phyloP scores from a whole-genome alignment of 2,329 filamentous ascomycete species.

The Colletotrichum eleusines region DNA sequence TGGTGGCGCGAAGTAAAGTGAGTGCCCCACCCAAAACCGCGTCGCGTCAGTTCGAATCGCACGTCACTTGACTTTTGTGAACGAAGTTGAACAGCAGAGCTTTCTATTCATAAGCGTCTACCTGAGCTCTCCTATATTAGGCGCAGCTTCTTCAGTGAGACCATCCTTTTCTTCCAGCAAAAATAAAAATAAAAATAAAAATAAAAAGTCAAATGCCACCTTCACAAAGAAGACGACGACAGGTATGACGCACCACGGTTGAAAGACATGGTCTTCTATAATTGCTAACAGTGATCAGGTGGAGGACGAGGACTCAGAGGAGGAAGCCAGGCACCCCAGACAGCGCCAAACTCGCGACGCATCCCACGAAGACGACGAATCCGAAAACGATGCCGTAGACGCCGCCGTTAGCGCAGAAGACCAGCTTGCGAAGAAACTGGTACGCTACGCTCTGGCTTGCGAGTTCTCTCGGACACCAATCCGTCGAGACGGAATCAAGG shows the following conservation, averaged over 20 bases:
- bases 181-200: neutral
- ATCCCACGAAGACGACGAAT: constrained; percentile 50
- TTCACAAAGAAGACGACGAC: constrained; percentile 49
- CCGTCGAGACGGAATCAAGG: constrained; percentile 70
- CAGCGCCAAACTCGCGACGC: constrained; percentile 49
- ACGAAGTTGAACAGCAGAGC: neutral
- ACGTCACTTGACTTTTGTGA: neutral
- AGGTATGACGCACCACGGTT: constrained; percentile 45
- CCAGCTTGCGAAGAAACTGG: constrained; percentile 73
- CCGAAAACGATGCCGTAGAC: constrained; percentile 54
- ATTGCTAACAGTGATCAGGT: constrained; percentile 42
- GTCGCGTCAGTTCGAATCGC: constrained; percentile 13
- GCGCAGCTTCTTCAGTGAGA: accelerated
- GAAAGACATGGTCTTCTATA: neutral
- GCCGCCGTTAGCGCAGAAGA: constrained; percentile 56
- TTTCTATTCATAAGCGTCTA: neutral
- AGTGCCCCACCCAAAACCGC: constrained; percentile 27
- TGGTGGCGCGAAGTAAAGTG: constrained; percentile 20
- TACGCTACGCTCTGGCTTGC: constrained; percentile 76
- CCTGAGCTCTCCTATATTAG: neutral
- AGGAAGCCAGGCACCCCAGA: constrained; percentile 49
- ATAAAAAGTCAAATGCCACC: constrained; percentile 48
- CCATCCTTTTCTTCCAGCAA: too few species aligned
- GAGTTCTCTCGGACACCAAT: constrained; percentile 73
- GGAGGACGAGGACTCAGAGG: constrained; percentile 48